These are phyloP conservation scores for Mycena albidolilacea DNA, from an alignment of 768 basidiomycete species.

Conservation along the genomic window DNA sequence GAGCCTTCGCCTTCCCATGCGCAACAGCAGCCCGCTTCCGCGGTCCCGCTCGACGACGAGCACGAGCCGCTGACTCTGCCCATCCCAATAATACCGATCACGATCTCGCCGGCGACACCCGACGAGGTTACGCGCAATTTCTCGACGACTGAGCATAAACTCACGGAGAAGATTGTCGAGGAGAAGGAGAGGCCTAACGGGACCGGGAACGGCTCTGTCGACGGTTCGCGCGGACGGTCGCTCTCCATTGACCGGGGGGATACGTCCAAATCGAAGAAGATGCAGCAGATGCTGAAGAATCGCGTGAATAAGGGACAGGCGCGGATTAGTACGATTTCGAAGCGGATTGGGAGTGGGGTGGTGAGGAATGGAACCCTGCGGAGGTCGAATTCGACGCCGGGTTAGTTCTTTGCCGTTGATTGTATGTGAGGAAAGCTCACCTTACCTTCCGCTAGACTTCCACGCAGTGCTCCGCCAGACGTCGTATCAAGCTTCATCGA, in stretches of 20 bases:
- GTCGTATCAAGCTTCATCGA: conserved; percentile 82
- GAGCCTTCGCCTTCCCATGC: not conserved
- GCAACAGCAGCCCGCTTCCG: conserved; percentile 7
- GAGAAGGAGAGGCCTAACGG: conserved; percentile 14
- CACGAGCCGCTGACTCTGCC: conserved; percentile 35
- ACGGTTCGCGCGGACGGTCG: conserved; percentile 50
- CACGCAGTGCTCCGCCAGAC: conserved; percentile 73
- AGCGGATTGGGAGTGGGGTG: conserved; percentile 82
- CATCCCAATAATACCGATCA: conserved; percentile 66
- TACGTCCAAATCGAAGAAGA: conserved; percentile 75
- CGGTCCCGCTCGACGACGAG: conserved; percentile 26
- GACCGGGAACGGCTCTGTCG: conserved; percentile 8
- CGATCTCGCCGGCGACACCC: conserved; percentile 75
- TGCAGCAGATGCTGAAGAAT: conserved; percentile 82
- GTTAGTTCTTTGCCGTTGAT: conserved; percentile 53
- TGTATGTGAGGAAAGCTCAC: not conserved
- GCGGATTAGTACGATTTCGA: conserved; percentile 82
- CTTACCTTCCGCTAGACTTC: conserved; percentile 65
- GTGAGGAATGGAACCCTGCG: conserved; percentile 68
- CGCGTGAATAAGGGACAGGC: conserved; percentile 82
- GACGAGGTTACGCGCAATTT: conserved; percentile 46
- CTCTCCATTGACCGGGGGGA: conserved; percentile 60
- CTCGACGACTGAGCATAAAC: conserved; percentile 23
- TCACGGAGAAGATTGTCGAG: conserved; percentile 26
- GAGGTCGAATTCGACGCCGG: conserved; percentile 78